phyloP scores from a whole-genome alignment of 2,329 filamentous ascomycete genomes.

The Aspergillus costaricaensis region DNA sequence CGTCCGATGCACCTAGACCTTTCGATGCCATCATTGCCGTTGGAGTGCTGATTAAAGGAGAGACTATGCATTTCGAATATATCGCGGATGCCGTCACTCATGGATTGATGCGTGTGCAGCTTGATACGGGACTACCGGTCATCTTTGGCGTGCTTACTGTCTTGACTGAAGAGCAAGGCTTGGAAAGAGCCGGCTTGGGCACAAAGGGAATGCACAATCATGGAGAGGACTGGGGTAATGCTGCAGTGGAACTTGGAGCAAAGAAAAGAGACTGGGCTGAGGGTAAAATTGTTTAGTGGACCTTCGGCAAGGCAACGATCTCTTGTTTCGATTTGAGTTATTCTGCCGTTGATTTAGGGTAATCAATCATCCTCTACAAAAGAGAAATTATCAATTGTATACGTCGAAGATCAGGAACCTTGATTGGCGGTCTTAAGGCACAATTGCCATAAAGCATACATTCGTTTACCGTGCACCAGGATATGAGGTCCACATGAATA shows the following conservation, averaged over 20 bases:
- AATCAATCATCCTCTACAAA: background rate
- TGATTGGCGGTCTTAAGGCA: background rate
- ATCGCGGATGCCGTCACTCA: constrained; percentile 89
- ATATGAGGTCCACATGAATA: background rate
- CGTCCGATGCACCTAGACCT: constrained; percentile 49
- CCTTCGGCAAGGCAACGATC: background rate
- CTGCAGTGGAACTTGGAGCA: constrained; percentile 88
- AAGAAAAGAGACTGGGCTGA: constrained; percentile 84
- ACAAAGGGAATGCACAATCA: constrained; percentile 73
- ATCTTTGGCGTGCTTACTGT: constrained; percentile 92
- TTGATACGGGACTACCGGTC: constrained; percentile 85
- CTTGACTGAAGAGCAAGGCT: constrained; percentile 82
- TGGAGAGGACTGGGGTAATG: constrained; percentile 92
- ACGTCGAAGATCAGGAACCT: background rate
- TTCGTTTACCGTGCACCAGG: background rate
- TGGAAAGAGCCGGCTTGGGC: constrained; percentile 76
- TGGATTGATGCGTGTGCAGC: constrained; percentile 89
- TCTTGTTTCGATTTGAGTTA: background rate
- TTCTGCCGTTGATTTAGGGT: background rate
- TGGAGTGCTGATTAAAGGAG: constrained; percentile 95
- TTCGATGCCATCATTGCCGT: constrained; percentile 96
- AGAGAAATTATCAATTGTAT: background rate
- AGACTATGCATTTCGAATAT: constrained; percentile 99
- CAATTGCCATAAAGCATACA: background rate
- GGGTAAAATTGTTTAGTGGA: constrained; percentile 58